phyloP scores from a whole-genome alignment of 2,329 filamentous ascomycete genomes.

The Fusarium drepaniforme region DNA sequence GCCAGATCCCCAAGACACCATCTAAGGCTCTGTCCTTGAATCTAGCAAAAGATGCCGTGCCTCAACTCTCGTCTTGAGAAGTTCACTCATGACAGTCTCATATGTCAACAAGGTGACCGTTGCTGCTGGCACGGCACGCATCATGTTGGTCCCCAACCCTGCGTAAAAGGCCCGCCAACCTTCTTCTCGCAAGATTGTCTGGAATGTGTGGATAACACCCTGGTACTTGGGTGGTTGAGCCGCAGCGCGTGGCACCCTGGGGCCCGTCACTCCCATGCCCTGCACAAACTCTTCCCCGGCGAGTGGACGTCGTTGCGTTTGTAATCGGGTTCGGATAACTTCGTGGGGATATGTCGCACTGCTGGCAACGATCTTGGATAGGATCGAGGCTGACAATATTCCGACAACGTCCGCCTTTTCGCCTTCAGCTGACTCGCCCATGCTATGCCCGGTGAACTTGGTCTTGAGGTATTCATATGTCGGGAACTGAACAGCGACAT shows the following conservation, averaged over 20 bases:
- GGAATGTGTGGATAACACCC: conserved; percentile 85
- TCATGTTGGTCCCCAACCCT: conserved; percentile 97
- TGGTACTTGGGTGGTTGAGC: conserved; percentile 70
- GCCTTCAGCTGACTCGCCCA: conserved; percentile 72
- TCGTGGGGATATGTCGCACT: conserved; percentile 98
- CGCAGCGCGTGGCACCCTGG: conserved; percentile 44
- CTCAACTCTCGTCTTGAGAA: conserved; percentile 58
- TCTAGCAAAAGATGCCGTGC: conserved; percentile 47
- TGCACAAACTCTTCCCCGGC: conserved; percentile 66
- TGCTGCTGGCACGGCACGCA: conserved; percentile 92
- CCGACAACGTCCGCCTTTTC: conserved; percentile 79
- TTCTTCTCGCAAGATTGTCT: conserved; percentile 88
- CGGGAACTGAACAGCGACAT: conserved; percentile 97
- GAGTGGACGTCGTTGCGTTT: conserved; percentile 87
- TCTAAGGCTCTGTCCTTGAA: conserved; percentile 29
- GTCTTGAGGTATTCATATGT: conserved; percentile 95
- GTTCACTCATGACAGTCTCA: conserved; percentile 76
- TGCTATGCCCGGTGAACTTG: conserved; percentile 88
- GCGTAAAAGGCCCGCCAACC: conserved; percentile 98
- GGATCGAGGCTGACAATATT: conserved; percentile 87
- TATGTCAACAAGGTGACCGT: conserved; percentile 99
- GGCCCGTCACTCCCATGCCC: conserved; percentile 58
- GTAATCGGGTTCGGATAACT: conserved; percentile 91
- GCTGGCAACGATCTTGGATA: conserved; percentile 95
- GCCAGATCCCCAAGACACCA: background rate